Evolutionary conservation across 106 monocot species (phyloP).

Genomic region (Dioscorea zingiberensis): DNA sequence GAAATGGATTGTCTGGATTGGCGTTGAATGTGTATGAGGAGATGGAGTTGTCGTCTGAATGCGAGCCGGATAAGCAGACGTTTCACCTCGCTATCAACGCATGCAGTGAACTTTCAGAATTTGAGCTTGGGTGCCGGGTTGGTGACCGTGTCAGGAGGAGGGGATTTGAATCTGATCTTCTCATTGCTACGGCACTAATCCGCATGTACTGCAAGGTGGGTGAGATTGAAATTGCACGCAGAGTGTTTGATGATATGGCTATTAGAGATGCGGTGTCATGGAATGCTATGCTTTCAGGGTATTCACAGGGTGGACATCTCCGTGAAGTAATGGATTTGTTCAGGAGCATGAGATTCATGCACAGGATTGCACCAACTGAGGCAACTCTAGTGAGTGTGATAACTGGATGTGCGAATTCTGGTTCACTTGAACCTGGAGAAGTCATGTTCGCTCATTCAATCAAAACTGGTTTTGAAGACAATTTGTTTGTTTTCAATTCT

Average conservation of each 20-base stretch:
- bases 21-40: slow-evolving; percentile 32
- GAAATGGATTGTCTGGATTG: slow-evolving; percentile 9
- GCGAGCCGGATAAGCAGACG: slow-evolving; percentile 41
- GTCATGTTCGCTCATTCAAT: slow-evolving; percentile 27
- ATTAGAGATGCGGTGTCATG: slow-evolving; percentile 47
- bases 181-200: slow-evolving; percentile 53
- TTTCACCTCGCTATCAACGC: slow-evolving; percentile 57
- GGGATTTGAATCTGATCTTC: slow-evolving; percentile 35
- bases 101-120: slow-evolving; percentile 28
- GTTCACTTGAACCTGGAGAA: slow-evolving; percentile 18
- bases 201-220: slow-evolving; percentile 30
- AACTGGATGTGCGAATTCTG: slow-evolving; percentile 26
- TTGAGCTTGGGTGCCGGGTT: slow-evolving; percentile 32
- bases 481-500: slow-evolving; percentile 41
- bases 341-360: slow-evolving; percentile 33
- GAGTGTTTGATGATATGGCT: slow-evolving; percentile 48
- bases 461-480: slow-evolving; percentile 32
- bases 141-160: slow-evolving; percentile 10
- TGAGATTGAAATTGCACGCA: slow-evolving; percentile 29
- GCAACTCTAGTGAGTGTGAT: slow-evolving; percentile 46
- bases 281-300: slow-evolving; percentile 64
- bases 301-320: slow-evolving; percentile 22
- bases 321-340: slow-evolving; percentile 41
- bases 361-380: slow-evolving; percentile 31
- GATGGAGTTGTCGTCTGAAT: slow-evolving; percentile 12